Base-by-base conservation (phyloP, 78 protist genomes). In the Dictyostelium purpureum region DNA sequence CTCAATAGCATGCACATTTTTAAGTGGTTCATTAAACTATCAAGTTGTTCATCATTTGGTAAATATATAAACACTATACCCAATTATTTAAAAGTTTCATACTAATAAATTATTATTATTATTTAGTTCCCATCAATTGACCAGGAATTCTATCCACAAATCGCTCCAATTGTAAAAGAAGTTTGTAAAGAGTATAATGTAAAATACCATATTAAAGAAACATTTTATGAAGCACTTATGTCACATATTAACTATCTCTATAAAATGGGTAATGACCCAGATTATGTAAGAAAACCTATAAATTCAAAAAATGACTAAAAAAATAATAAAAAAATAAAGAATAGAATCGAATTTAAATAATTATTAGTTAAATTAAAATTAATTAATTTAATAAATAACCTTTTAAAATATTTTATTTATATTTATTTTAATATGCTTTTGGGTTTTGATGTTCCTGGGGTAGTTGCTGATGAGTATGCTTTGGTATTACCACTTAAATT, bases 231-330 rank as follows among this genome's bases (percentile, higher is more conserved):
- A n/a, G 85, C 85, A 6, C 42, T 88, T 24, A 71, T n/a, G 57
- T 54, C 80, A 2, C 94, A 88, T 14, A 79, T 88, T 24, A 31
- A 74, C 18, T 88, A 88, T 31, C 71, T 88, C n/a, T 79, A 79
- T 63, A 42, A 59, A n/a, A 88, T 88, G 94, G 94, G 94, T 76
- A 79, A 88, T 28, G 88, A 79, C 33, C 80, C 79, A 76, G 85
- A 76, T 59, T 79, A 79, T 33, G 85, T 79, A 16, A 12, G 35
- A 63, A 63, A 63, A 63, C 71, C 71, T 33, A 18, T 63, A 12
- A 35, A 38, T 19, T n/a, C n/a, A n/a, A 63, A 63, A 63, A 43
- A 63, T 31, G 71, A 63, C 33, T 63, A 33, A 57, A 24, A 10
- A n/a, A 57, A 0, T 57, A 26, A n/a, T n/a, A n/a, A n/a, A n/a